These are phyloP conservation scores for Suillus luteus DNA, from an alignment of 768 basidiomycete species.

Conservation along the genomic window DNA sequence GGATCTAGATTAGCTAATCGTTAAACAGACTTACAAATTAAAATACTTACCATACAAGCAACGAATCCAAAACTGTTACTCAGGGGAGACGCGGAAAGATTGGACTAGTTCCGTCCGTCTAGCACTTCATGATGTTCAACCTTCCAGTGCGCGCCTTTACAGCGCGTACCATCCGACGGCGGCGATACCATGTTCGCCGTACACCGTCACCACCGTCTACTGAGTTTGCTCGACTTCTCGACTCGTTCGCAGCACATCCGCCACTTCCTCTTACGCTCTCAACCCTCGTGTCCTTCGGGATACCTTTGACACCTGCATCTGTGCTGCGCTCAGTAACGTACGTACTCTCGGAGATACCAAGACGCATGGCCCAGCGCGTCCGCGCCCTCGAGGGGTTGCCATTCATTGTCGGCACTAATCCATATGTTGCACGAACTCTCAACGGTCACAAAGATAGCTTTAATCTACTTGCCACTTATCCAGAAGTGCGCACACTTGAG, in stretches of 20 bases:
- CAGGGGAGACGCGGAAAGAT: not conserved
- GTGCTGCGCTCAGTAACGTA: conserved; percentile 75
- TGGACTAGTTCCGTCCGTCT: not conserved
- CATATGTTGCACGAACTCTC: conserved; percentile 75
- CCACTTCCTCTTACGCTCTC: conserved; percentile 73
- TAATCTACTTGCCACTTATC: conserved; percentile 65
- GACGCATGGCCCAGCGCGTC: conserved; percentile 73
- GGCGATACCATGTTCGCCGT: conserved; percentile 34
- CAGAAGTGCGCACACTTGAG: conserved; percentile 60
- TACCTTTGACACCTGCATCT: conserved; percentile 69
- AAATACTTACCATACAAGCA: too few species aligned
- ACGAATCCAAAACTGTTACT: too few species aligned
- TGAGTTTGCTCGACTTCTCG: conserved; percentile 60
- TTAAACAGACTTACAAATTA: too few species aligned
- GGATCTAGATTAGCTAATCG: too few species aligned
- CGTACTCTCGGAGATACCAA: conserved; percentile 74
- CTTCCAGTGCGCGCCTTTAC: not conserved
- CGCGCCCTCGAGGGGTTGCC: conserved; percentile 75
- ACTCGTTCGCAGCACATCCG: conserved; percentile 61
- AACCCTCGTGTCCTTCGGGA: conserved; percentile 73
- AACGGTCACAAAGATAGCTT: conserved; percentile 72
- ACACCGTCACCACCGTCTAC: conserved; percentile 51
- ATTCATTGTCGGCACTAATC: conserved; percentile 89
- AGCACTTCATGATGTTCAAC: not conserved
- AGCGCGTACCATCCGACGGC: conserved; percentile 7